Evolutionary conservation across 768 basidiomycete species (phyloP).

Genomic region (Mycena chlorophos): DNA sequence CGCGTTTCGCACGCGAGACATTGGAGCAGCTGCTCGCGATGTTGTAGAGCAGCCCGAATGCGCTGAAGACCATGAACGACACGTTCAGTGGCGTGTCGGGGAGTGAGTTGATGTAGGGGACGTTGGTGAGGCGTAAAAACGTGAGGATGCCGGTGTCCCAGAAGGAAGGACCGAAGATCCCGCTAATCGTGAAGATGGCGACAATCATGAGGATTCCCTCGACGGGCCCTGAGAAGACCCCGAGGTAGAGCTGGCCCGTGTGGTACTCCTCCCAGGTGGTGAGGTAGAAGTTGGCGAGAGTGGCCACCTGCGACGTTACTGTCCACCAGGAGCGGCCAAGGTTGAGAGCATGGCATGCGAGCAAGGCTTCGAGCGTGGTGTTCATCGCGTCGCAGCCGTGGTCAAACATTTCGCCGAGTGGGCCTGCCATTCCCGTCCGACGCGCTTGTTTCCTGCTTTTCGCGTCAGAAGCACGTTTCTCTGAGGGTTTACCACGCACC

Average conservation of each 20-base stretch:
- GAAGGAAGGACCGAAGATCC: slow-evolving; percentile 72
- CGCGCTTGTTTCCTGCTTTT: slow-evolving; percentile 86
- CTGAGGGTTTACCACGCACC: slow-evolving; percentile 47
- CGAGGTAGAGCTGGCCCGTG: slow-evolving; percentile 89
- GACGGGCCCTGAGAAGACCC: slow-evolving; percentile 91
- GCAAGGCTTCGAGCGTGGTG: slow-evolving; percentile 91
- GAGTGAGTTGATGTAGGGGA: slow-evolving; percentile 49
- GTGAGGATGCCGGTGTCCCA: slow-evolving; percentile 76
- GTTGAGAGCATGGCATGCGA: slow-evolving; percentile 83
- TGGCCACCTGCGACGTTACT: slow-evolving; percentile 78
- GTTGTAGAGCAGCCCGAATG: slow-evolving; percentile 72
- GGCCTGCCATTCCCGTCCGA: slow-evolving; percentile 95
- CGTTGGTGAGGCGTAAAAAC: slow-evolving; percentile 52
- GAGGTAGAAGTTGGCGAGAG: slow-evolving; percentile 76
- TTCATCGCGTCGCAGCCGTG: slow-evolving; percentile 96
- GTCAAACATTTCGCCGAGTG: slow-evolving; percentile 97
- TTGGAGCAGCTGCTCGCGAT: slow-evolving; percentile 80
- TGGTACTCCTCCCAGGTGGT: slow-evolving; percentile 88
- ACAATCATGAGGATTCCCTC: slow-evolving; percentile 93
- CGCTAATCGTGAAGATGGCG: slow-evolving; percentile 73
- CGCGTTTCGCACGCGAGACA: slow-evolving; percentile 62
- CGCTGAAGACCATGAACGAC: slow-evolving; percentile 81
- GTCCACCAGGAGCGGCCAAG: slow-evolving; percentile 98
- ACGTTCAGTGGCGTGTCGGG: slow-evolving; percentile 82
- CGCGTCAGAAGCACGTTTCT: slow-evolving; percentile 9